Conservation (phyloP, 177 flowering plant species). For the Vitis hybrid region DNA sequence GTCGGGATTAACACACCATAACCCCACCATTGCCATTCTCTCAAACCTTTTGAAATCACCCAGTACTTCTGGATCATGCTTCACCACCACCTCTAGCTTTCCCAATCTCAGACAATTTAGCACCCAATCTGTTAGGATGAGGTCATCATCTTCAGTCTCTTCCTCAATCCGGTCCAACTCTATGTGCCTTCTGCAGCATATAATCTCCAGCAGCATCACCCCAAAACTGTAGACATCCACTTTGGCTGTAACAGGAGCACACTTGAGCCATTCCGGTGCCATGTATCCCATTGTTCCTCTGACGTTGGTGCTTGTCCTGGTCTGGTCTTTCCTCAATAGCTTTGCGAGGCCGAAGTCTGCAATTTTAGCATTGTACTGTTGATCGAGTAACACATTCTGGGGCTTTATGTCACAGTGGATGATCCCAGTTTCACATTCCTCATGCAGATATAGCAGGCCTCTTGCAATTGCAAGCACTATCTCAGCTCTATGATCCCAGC, state of each 20-base stretch:
- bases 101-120: slow-evolving; percentile 6
- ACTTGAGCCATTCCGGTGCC: neutral
- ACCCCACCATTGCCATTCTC: slow-evolving; percentile 24
- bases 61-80: slow-evolving; percentile 13
- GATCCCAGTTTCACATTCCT: too few species aligned
- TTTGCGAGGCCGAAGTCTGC: too few species aligned
- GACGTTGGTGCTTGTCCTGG: too few species aligned
- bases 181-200: slow-evolving; percentile 29
- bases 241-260: slow-evolving; percentile 18
- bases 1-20: slow-evolving; percentile 23
- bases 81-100: slow-evolving; percentile 12
- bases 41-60: slow-evolving; percentile 21
- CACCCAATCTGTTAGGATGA: slow-evolving; percentile 18
- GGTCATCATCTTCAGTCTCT: slow-evolving; percentile 17
- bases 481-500: too few species aligned
- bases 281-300: too few species aligned
- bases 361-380: too few species aligned
- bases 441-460: too few species aligned
- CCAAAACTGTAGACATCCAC: slow-evolving; percentile 40
- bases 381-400: too few species aligned
- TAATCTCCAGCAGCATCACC: slow-evolving; percentile 32
- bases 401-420: too few species aligned
- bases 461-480: too few species aligned
- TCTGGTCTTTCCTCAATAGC: too few species aligned
- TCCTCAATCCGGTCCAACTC: slow-evolving; percentile 18